A percentile compares a stretch with the other conserved stretches of the same genome.
Conservation (phyloP, 768 basidiomycete species). For the Pleurotus giganteus region DNA sequence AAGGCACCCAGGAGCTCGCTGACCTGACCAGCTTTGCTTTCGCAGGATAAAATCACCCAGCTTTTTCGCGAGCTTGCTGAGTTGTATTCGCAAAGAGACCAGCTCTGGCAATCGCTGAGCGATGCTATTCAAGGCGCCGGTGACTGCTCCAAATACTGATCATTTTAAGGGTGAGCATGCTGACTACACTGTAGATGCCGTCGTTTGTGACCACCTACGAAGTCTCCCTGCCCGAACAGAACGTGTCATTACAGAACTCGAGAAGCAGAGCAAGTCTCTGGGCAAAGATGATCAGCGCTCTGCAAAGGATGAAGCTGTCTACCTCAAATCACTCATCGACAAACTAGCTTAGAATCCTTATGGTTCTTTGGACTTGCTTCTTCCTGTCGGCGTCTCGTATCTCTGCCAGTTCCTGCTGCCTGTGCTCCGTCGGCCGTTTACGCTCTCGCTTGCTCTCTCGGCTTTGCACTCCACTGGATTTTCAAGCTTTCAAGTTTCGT, state of each 20-base stretch:
- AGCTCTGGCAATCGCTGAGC: slow-evolving; percentile 50
- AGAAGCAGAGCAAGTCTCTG: slow-evolving; percentile 50
- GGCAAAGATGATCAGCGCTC: slow-evolving; percentile 30
- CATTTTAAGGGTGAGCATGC: neutral
- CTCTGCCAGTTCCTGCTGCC: no score
- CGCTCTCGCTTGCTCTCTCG: no score
- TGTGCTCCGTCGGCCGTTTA: no score
- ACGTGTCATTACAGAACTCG: slow-evolving; percentile 45
- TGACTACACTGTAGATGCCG: slow-evolving; percentile 10
- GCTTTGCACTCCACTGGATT: no score
- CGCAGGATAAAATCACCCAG: slow-evolving; percentile 40
- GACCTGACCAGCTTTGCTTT: slow-evolving; percentile 4
- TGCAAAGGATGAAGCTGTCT: slow-evolving; percentile 21
- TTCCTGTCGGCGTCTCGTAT: neutral
- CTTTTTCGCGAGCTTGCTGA: slow-evolving; percentile 45
- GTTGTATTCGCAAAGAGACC: slow-evolving; percentile 45
- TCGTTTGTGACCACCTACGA: slow-evolving; percentile 44
- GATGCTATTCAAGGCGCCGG: slow-evolving; percentile 43
- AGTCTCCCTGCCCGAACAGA: slow-evolving; percentile 52
- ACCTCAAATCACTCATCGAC: slow-evolving; percentile 27
- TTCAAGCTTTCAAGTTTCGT: no score
- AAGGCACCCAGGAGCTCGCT: neutral
- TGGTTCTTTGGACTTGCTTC: neutral
- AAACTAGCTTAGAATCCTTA: slow-evolving; percentile 17
- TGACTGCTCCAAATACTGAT: slow-evolving; percentile 25